phyloP scores from a whole-genome alignment of 352 stramenopile species.

The Peronospora belbahrii region DNA sequence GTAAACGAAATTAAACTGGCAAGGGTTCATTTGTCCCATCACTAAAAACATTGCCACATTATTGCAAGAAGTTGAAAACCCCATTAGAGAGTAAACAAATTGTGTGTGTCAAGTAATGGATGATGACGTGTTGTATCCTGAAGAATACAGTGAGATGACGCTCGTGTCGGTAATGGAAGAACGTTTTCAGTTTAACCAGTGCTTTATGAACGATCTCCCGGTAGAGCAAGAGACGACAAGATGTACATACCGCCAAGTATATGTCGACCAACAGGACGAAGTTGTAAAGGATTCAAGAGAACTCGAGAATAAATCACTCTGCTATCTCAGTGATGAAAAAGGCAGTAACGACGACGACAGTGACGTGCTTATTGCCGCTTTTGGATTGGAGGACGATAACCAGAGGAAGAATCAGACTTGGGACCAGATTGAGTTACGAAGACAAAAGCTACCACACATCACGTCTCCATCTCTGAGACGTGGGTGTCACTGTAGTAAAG shows the following conservation, averaged over 20 bases:
- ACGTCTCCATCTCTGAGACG: conserved; percentile 18
- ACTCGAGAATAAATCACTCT: conserved; percentile 6
- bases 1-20: too few relatives aligned
- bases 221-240: conserved; percentile 5
- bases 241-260: conserved; percentile 23
- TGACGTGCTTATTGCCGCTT: conserved; percentile 31
- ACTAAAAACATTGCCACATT: too few relatives aligned
- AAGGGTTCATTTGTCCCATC: too few relatives aligned
- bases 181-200: conserved; percentile 38
- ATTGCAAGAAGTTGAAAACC: too few relatives aligned
- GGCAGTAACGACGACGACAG: conserved; percentile 26
- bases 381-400: conserved; percentile 18
- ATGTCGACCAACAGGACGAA: conserved; percentile 9
- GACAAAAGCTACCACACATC: conserved; percentile 15
- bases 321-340: conserved; percentile 13
- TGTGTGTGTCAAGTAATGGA: conserved; percentile 10
- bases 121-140: conserved; percentile 19
- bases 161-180: conserved; percentile 27
- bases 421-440: conserved; percentile 17
- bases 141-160: conserved; percentile 32
- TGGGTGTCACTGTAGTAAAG: conserved; percentile 20
- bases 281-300: conserved; percentile 10
- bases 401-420: conserved; percentile 25
- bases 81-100: too few relatives aligned
- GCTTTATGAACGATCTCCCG: conserved; percentile 35